Conservation (phyloP, 2,329 filamentous ascomycete genomes). For the Botryotinia convoluta region DNA sequence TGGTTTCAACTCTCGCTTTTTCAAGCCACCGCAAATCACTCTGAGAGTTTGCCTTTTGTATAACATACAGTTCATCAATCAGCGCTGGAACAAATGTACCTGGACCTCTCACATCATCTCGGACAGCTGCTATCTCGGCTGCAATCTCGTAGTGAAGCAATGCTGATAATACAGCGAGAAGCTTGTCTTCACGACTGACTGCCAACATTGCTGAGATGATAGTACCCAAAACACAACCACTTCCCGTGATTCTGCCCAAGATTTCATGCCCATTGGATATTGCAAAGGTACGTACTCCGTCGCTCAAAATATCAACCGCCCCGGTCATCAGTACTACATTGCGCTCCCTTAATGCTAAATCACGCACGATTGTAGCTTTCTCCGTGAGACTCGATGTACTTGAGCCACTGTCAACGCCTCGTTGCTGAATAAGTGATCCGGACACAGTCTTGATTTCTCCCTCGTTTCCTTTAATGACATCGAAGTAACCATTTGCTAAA, state of each 20-base stretch:
- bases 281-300: slow-evolving; percentile 65
- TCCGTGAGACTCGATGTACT: slow-evolving; percentile 53
- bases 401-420: slow-evolving; percentile 76
- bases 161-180: slow-evolving; percentile 71
- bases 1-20: slow-evolving; percentile 48
- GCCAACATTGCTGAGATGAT: slow-evolving; percentile 74
- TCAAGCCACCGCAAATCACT: slow-evolving; percentile 53
- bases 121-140: slow-evolving; percentile 60
- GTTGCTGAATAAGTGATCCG: slow-evolving; percentile 61
- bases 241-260: slow-evolving; percentile 71
- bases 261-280: slow-evolving; percentile 75
- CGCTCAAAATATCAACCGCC: slow-evolving; percentile 70
- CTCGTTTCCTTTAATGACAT: slow-evolving; percentile 93
- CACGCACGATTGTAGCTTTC: slow-evolving; percentile 59
- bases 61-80: slow-evolving; percentile 64
- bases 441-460: slow-evolving; percentile 76
- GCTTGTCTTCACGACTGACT: slow-evolving; percentile 56
- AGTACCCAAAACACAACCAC: slow-evolving; percentile 83
- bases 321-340: slow-evolving; percentile 83
- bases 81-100: slow-evolving; percentile 86
- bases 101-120: slow-evolving; percentile 68
- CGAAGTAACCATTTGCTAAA: slow-evolving; percentile 71
- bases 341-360: slow-evolving; percentile 65
- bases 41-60: slow-evolving; percentile 48
- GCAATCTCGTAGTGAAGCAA: slow-evolving; percentile 76